Base-by-base conservation (phyloP, 2,329 filamentous ascomycete genomes). In the Claviceps arundinis region DNA sequence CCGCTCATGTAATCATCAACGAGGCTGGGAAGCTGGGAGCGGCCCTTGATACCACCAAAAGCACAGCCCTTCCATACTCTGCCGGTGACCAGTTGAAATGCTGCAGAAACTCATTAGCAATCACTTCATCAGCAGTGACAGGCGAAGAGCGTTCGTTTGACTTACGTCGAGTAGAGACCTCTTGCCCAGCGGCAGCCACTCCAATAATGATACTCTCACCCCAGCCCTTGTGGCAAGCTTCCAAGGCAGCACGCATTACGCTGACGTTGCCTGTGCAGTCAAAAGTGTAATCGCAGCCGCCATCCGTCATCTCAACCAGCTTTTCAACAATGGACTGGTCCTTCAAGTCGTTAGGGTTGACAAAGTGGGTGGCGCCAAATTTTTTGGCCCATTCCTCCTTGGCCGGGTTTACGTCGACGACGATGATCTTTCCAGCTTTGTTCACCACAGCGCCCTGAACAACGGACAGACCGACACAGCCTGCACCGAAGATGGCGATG, bases 161-260 rank as follows among this genome's bases (percentile, higher is more conserved):
- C 88, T 78, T 76, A 95, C 89, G 90, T 69, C 91, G 80, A 50
- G 91, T 97, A 58, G 84, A 77, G 61, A 97, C 97, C 74, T 97
- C 91, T 73, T 96, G 90, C 50, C 91, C 91, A 54, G 91, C 91
- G 60, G 91, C 91, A 56, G 91, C 91, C 58, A 98, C 93, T 70
- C 93, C 93, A 64, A 98, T 98, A 69, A 98, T 82, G 70, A 98
- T 95, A 67, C 87, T 94, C 78, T 96, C 82, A 63, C 93, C 93
- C 93, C 93, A 98, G 48, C 93, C 93, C 81, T 98, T 98, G 78
- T 98, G 93, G 76, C 90, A 97, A 48, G 93, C 90, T 75, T 98
- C 91, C 55, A 98, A 82, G 42, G 93, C 93, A 50, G 88, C 86
- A 57, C 93, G 81, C 93, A 95, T 98, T 52, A 98, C 93, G 60